Conservation (phyloP, 106 monocot species). For the Dactylorhiza incarnata region DNA sequence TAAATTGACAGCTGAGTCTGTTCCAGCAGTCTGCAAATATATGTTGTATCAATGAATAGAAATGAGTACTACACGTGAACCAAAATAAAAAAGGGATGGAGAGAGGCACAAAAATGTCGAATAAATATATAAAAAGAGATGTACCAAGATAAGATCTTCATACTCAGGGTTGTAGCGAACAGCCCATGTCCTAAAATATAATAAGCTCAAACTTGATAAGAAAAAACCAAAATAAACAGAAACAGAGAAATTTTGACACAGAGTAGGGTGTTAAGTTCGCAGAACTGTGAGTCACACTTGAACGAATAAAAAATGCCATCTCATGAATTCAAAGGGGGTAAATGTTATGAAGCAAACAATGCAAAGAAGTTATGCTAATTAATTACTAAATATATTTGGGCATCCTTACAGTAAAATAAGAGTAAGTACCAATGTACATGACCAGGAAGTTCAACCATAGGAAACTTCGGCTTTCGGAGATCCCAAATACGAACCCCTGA, state of each 20-base stretch:
- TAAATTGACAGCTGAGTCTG: constrained; percentile 93
- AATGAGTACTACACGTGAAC: not conserved
- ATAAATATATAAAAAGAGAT: constrained; percentile 17
- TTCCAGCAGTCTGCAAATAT: constrained; percentile 83
- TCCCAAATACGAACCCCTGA: constrained; percentile 88
- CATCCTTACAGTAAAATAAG: constrained; percentile 22
- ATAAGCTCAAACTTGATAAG: constrained; percentile 1
- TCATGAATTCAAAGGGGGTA: not conserved
- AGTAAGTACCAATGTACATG: constrained; percentile 88
- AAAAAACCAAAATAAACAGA: not conserved
- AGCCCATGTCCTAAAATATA: constrained; percentile 77
- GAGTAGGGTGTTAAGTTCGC: not conserved
- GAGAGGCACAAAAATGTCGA: not conserved
- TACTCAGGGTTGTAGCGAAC: constrained; percentile 75
- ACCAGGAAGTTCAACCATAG: constrained; percentile 66
- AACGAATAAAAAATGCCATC: not conserved
- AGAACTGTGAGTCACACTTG: not conserved
- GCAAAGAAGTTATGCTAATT: not conserved
- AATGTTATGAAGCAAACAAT: not conserved
- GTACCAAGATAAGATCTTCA: constrained; percentile 84
- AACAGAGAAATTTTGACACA: not conserved
- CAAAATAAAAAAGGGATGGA: not conserved
- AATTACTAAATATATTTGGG: constrained; percentile 1
- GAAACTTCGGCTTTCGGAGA: constrained; percentile 82
- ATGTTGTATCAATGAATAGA: constrained; percentile 13